Percentiles rank a stretch among this genome's conserved stretches.
phyloP scores from a whole-genome alignment of 2,329 filamentous ascomycete species.

The Waltergamsia citrina region DNA sequence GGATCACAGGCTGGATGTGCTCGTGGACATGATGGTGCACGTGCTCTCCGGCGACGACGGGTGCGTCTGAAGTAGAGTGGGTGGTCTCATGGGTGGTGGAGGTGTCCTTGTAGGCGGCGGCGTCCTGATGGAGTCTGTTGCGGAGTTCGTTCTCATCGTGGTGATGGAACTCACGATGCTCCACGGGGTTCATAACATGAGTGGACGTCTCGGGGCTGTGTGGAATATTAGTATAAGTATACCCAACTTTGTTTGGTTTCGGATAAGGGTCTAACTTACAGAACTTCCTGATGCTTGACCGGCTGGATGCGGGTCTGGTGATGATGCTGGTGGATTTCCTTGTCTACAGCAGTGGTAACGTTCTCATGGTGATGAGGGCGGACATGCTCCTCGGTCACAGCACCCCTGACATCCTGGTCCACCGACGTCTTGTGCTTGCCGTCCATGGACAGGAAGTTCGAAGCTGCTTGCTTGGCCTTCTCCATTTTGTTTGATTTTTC shows the following conservation, averaged over 20 bases:
- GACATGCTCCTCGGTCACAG: conserved; percentile 51
- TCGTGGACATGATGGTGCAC: conserved; percentile 47
- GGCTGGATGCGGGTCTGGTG: conserved; percentile 64
- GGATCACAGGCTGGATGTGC: conserved; percentile 59
- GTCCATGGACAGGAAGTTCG: conserved; percentile 48
- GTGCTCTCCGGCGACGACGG: conserved; percentile 17
- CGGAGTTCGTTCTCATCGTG: conserved; percentile 40
- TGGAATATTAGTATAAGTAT: conserved; percentile 5
- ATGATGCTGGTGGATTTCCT: conserved; percentile 63
- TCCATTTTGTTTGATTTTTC: conserved; percentile 39
- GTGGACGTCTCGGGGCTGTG: conserved; percentile 49
- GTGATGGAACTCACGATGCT: conserved; percentile 54
- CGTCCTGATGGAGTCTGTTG: conserved; percentile 39
- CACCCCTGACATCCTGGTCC: conserved; percentile 52
- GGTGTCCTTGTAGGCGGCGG: conserved; percentile 19
- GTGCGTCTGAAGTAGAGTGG: conserved; percentile 13
- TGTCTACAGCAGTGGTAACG: conserved; percentile 52
- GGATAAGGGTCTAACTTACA: too few species aligned
- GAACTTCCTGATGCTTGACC: conserved; percentile 26
- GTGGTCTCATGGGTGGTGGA: conserved; percentile 18
- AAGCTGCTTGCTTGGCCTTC: conserved; percentile 53
- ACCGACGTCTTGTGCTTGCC: conserved; percentile 64
- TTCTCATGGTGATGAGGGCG: conserved; percentile 52
- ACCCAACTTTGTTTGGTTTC: too few species aligned
- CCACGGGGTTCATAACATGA: conserved; percentile 46